These are phyloP conservation scores for Cercospora citrullina DNA, from an alignment of 2,329 filamentous ascomycete genomes.

Conservation along the genomic window DNA sequence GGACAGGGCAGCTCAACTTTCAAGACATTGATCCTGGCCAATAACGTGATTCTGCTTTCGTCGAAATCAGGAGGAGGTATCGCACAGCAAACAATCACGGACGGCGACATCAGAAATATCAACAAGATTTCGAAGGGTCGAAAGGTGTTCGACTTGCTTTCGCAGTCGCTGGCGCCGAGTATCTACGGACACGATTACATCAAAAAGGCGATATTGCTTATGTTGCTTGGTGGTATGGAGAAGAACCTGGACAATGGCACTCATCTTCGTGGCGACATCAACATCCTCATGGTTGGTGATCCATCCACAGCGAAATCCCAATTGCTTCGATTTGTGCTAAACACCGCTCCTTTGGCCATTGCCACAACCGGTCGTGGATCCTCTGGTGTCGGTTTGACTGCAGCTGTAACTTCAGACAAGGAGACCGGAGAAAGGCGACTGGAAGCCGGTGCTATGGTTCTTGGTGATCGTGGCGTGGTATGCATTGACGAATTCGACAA, in stretches of 20 bases:
- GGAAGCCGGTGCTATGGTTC: conserved; percentile 98
- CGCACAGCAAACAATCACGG: conserved; percentile 87
- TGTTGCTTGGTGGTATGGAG: conserved; percentile 93
- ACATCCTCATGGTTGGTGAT: conserved; percentile 98
- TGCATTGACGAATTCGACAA: conserved; percentile 99
- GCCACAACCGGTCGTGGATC: conserved; percentile 93
- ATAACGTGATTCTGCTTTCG: conserved; percentile 90
- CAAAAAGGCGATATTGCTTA: conserved; percentile 94
- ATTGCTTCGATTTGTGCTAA: conserved; percentile 90
- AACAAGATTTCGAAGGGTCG: conserved; percentile 96
- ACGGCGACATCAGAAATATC: conserved; percentile 97
- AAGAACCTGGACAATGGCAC: conserved; percentile 99
- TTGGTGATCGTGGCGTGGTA: conserved; percentile 92
- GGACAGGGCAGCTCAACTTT: conserved; percentile 89
- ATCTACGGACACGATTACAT: conserved; percentile 97
- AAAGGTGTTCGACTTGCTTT: conserved; percentile 87
- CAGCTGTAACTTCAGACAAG: conserved; percentile 93
- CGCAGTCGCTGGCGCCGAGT: conserved; percentile 91
- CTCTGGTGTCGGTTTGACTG: conserved; percentile 95
- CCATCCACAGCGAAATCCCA: conserved; percentile 99
- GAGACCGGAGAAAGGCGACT: conserved; percentile 93
- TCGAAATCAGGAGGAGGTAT: conserved; percentile 95
- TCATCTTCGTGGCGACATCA: conserved; percentile 96
- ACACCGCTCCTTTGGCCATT: conserved; percentile 93
- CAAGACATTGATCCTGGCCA: conserved; percentile 89